A percentile compares a stretch with the other conserved stretches of the same genome.
These are phyloP conservation scores for Quillaja saponaria DNA, from an alignment of 306 rosid genomes.

Conservation along the genomic window DNA sequence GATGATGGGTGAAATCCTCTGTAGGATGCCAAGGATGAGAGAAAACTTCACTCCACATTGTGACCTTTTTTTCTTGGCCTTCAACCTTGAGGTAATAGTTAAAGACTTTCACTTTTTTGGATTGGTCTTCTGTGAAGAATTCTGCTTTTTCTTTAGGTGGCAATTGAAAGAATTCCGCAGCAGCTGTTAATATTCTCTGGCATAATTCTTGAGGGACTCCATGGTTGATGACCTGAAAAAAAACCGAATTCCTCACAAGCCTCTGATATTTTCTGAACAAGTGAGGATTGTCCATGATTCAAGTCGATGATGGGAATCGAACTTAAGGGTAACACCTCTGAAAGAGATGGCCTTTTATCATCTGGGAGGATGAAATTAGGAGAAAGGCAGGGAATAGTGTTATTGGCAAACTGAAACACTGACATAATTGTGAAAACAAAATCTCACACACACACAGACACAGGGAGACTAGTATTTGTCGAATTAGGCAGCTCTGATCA, in stretches of 20 bases:
- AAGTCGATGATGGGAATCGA: conserved; percentile 47
- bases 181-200: conserved; percentile 11
- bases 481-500: too few species aligned
- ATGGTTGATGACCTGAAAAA: conserved; percentile 47
- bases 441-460: too few species aligned
- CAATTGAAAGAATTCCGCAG: conserved; percentile 39
- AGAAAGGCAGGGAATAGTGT: conserved; percentile 24
- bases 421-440: too few species aligned
- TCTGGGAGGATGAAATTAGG: conserved; percentile 43
- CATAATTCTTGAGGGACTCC: conserved; percentile 40
- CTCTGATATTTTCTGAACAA: conserved; percentile 33
- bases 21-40: conserved; percentile 41
- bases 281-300: neutral
- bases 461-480: too few species aligned
- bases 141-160: conserved; percentile 35
- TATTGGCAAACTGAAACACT: conserved; percentile 28
- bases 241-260: conserved; percentile 42
- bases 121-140: conserved; percentile 32
- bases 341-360: conserved; percentile 38
- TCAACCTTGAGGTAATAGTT: too few species aligned
- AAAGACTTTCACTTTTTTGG: conserved; percentile 29
- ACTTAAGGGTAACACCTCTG: conserved; percentile 18
- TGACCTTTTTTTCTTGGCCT: conserved; percentile 24
- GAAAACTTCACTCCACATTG: conserved; percentile 51
- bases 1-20: conserved; percentile 22